Evolutionary conservation across 352 stramenopile genomes (phyloP).

Genomic region (Globisporangium rhizosaccharum): DNA sequence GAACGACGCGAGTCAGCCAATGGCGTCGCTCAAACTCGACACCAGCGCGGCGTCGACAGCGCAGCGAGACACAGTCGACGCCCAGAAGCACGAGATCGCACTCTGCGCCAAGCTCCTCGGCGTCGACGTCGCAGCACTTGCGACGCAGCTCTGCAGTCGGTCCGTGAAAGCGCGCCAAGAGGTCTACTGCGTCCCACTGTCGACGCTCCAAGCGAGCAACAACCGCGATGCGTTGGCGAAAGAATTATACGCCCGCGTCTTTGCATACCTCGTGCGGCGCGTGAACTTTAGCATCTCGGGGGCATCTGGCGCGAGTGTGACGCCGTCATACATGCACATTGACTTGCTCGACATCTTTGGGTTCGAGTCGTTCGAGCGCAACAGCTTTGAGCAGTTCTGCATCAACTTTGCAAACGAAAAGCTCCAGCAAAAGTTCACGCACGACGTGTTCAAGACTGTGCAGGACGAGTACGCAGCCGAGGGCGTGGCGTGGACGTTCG

Average conservation of each 20-base stretch:
- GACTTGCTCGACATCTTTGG: constrained; percentile 97
- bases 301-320: constrained; percentile 18
- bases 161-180: constrained; percentile 79
- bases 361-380: constrained; percentile 93
- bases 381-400: constrained; percentile 95
- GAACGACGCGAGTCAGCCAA: constrained; percentile 63
- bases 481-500: constrained; percentile 69
- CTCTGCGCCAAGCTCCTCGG: constrained; percentile 60
- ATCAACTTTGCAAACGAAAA: constrained; percentile 97
- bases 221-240: constrained; percentile 94
- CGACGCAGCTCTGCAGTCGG: constrained; percentile 70
- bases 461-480: constrained; percentile 81
- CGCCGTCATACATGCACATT: constrained; percentile 78
- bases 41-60: constrained; percentile 6
- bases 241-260: constrained; percentile 93
- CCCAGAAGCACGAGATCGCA: constrained; percentile 57
- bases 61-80: constrained; percentile 31
- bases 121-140: constrained; percentile 54
- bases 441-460: constrained; percentile 85
- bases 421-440: constrained; percentile 89
- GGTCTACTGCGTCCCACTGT: constrained; percentile 79
- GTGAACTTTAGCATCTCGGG: constrained; percentile 84
- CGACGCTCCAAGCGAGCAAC: constrained; percentile 64
- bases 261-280: constrained; percentile 91
- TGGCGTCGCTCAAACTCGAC: constrained; percentile 33